A percentile compares a stretch with the other conserved stretches of the same genome.
phyloP scores from a whole-genome alignment of 306 rosid genomes.

The Rosa chinensis region DNA sequence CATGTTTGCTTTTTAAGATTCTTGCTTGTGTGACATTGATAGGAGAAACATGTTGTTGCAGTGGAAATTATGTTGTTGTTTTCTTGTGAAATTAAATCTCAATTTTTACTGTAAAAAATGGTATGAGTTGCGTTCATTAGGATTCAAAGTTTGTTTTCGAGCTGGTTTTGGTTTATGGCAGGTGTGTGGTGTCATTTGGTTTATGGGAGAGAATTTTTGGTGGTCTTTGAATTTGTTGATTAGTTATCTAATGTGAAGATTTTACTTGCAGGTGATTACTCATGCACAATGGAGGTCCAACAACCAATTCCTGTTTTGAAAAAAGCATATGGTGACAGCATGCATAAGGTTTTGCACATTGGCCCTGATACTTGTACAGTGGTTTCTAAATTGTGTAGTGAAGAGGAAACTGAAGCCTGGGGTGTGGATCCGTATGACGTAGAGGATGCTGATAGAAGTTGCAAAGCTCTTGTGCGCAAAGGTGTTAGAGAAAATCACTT shows the following conservation, averaged over 20 bases:
- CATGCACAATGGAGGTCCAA: slow-evolving; percentile 63
- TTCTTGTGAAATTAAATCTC: neutral
- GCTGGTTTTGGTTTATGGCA: neutral
- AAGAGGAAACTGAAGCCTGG: slow-evolving; percentile 82
- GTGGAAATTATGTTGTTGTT: neutral
- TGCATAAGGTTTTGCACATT: slow-evolving; percentile 69
- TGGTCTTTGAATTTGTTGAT: neutral
- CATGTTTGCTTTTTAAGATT: neutral
- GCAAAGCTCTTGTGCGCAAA: no score
- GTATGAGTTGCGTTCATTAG: neutral
- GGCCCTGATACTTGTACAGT: slow-evolving; percentile 66
- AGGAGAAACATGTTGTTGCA: neutral
- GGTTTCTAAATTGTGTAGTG: slow-evolving; percentile 51
- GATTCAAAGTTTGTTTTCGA: neutral
- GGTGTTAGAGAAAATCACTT: no score
- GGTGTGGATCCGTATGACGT: slow-evolving; percentile 72
- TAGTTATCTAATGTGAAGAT: neutral
- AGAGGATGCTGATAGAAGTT: slow-evolving; percentile 57
- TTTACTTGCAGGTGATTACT: slow-evolving; percentile 53
- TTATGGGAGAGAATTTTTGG: neutral
- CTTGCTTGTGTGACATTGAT: neutral
- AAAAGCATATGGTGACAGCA: slow-evolving; percentile 60
- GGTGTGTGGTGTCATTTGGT: neutral
- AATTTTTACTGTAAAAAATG: no score
- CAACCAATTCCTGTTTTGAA: slow-evolving; percentile 53